Base-by-base conservation (phyloP, 2,329 filamentous ascomycete genomes). In the Mycogone perniciosa region DNA sequence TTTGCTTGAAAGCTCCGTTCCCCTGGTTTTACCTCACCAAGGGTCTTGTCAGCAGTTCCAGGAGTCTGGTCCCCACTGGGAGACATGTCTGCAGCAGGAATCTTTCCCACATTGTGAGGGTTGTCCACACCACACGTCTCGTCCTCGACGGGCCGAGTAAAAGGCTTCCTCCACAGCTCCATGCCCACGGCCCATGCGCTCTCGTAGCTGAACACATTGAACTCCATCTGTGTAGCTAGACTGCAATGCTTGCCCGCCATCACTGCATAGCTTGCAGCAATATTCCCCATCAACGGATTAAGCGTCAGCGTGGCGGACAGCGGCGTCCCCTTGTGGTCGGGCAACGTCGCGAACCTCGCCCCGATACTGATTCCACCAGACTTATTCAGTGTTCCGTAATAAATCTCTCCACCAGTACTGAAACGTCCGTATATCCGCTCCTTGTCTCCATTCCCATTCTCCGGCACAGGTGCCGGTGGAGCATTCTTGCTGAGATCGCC, bases 201-300 rank as follows among this genome's bases (percentile, higher is more conserved):
- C 73, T 99, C 93, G 73, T 96, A 99, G 65, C 89, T 96, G 71
- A 96, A 97, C 45, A 96, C 87, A 63, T 99, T 99, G 71, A 99
- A 99, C 64, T 95, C 90, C 71, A 97, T 92, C 45, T 87, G 84
- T 26, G 90, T 95, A 56, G 90, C 93, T 45, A 99, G 79, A 8
- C 89, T 88, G 59, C 95, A 81, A 61, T 89, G 83, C 33, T 81
- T 81, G 3, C 89, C 89, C 2, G 92, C 92, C 62, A 89, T 86
- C 44, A 97, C 88, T 0, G 93, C 88, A 66, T 99, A 99, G 11
- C 84, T 95, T 34, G 90, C 89, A 51, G 87, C 91, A 53, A 99
- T 77, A 63, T 89, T 95, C 13, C 93, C 93, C 82, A 96, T 96
- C 44, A 99, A 75, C 4, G 93, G 93, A 60, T 96, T 97, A 44